phyloP scores from a whole-genome alignment of 176 grass and related monocot genomes.

The Triticum monococcum region DNA sequence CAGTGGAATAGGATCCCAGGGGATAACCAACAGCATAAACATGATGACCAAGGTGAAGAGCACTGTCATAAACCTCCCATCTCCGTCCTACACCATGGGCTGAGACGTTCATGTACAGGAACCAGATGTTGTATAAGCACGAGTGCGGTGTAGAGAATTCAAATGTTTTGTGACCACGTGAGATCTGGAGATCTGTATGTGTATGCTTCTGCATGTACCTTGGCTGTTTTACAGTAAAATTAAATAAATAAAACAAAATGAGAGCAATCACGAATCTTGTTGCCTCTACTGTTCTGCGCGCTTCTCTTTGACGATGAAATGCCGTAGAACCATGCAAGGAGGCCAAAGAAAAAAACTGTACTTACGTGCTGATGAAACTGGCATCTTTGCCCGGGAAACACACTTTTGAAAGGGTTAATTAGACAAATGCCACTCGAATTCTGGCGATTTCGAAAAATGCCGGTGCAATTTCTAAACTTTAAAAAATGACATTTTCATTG shows the following conservation, averaged over 20 bases:
- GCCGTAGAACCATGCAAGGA: not conserved
- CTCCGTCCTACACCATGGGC: conserved; percentile 92
- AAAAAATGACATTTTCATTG: no score
- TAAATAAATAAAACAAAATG: conserved; percentile 24
- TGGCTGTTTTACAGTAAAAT: conserved; percentile 10
- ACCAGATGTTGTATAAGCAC: conserved; percentile 13
- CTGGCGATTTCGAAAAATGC: no score
- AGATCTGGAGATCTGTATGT: conserved; percentile 20
- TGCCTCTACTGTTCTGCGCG: not conserved
- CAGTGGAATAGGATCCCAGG: conserved; percentile 97
- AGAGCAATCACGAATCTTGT: not conserved
- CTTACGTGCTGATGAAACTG: not conserved
- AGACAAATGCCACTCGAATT: no score
- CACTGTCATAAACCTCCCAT: conserved; percentile 89
- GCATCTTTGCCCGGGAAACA: no score
- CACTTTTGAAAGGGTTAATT: no score
- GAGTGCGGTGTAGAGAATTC: conserved; percentile 31
- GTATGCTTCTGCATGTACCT: conserved; percentile 13
- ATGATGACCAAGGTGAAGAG: conserved; percentile 99
- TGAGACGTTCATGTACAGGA: conserved; percentile 35
- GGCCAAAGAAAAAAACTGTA: not conserved
- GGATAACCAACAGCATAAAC: conserved; percentile 97
- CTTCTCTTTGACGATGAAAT: not conserved
- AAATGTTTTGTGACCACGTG: conserved; percentile 35
- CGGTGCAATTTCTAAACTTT: no score